Percentiles rank a stretch among this genome's conserved stretches.
Evolutionary conservation across 1,284 basidiomycete species (phyloP).

Genomic region (Ceratobasidium sp.): DNA sequence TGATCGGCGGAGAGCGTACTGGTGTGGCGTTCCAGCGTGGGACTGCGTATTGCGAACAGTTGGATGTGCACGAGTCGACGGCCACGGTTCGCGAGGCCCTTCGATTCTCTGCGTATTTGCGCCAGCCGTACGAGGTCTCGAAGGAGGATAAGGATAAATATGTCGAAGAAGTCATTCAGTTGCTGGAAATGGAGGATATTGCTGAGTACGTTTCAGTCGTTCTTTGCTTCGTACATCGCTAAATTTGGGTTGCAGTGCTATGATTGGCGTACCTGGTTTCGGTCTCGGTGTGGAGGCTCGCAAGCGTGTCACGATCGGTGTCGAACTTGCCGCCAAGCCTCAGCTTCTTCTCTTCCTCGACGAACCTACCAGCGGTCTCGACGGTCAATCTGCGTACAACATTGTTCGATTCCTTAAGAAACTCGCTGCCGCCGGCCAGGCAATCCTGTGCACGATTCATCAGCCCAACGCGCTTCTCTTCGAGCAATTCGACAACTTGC

Average conservation of each 20-base stretch:
- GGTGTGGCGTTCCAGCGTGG: constrained; percentile 64
- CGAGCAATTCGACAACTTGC: constrained; percentile 65
- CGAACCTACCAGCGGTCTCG: constrained; percentile 68
- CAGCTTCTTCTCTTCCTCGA: constrained; percentile 68
- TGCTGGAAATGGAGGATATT: constrained; percentile 64
- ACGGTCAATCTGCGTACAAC: constrained; percentile 69
- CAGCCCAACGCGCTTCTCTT: constrained; percentile 69
- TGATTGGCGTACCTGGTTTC: constrained; percentile 61
- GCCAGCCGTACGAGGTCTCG: constrained; percentile 64
- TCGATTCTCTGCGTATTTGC: constrained; percentile 69
- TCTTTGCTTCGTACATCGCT: constrained; percentile 50
- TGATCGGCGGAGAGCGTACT: constrained; percentile 65
- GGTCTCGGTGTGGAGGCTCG: constrained; percentile 67
- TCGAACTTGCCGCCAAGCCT: constrained; percentile 71
- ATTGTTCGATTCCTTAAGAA: constrained; percentile 68
- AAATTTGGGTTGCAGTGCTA: constrained; percentile 55
- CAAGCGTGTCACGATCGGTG: constrained; percentile 71
- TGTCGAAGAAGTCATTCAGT: constrained; percentile 65
- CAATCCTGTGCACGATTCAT: constrained; percentile 68
- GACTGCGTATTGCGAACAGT: constrained; percentile 65
- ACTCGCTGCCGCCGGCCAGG: constrained; percentile 82
- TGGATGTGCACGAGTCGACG: constrained; percentile 66
- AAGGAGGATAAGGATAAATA: constrained; percentile 66
- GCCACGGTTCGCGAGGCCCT: constrained; percentile 70
- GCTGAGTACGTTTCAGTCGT: constrained; percentile 62